Base-by-base conservation (phyloP, 2,329 filamentous ascomycete genomes). In the Aspergillus piperis region DNA sequence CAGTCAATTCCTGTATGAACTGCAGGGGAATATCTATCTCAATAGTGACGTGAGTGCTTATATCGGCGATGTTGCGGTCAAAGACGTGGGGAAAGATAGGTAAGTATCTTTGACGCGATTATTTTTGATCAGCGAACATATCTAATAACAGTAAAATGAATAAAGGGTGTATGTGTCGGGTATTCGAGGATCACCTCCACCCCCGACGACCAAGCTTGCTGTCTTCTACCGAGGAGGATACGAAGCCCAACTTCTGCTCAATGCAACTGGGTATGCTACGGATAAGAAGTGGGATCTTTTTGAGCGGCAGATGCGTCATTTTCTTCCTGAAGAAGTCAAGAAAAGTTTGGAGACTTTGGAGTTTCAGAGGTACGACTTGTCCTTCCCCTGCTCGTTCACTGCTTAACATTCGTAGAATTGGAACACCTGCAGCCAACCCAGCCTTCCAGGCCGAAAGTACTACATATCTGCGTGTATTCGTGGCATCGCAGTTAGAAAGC, bases 141-240 rank as follows among this genome's bases (percentile, higher is more conserved):
- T 3, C 41, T 58, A 8, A 50, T 13, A 10, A 19, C 21, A 8
- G 55, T 4, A 30, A 30, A 4, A 30, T 5, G 8, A 3, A 5
- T 66, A 75, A 48, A 74, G 79, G 1, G 78, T 82, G 0, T 69
- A 64, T 10, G 72, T 83, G 0, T 75, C 72, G 0, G 79, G 80
- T 0, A 71, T 79, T 19, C 75, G 63, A 19, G 82, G 81, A 0
- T 61, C 65, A 1, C 75, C 79, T 0, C 82, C 82, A 2, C 82
- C 82, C 0, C 75, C 80, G 1, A 83, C 82, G 0, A 84, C 82
- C 1, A 84, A 84, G 63, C 73, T 82, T 6, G 81, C 81, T n/a
- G 74, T 83, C 15, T 82, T 80, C 61, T 83, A 82, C 59, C 70
- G 74, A 8, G 82, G 77, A 7, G 82, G 82, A 0, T 84, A 77